Evolutionary conservation across 2,329 filamentous ascomycete genomes (phyloP).

Genomic region (Neofusicoccum parvum): DNA sequence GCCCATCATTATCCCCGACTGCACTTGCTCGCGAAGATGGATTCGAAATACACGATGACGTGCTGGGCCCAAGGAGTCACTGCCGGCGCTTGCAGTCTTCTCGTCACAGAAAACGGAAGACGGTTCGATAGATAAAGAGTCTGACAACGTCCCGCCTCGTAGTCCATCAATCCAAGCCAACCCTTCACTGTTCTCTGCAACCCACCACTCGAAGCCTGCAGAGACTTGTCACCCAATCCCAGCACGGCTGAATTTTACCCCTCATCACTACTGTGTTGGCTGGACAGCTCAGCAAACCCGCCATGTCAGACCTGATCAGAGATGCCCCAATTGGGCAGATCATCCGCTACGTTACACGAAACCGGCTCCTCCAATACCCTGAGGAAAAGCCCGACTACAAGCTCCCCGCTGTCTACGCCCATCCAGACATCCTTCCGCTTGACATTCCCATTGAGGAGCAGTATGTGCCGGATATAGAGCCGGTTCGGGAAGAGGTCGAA

Average conservation of each 20-base stretch:
- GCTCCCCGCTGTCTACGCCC: slow-evolving; percentile 49
- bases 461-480: slow-evolving; percentile 8
- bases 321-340: slow-evolving; percentile 63
- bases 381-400: slow-evolving; percentile 61
- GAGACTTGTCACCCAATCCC: no score
- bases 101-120: background rate
- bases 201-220: background rate
- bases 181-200: background rate
- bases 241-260: no score
- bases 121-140: background rate
- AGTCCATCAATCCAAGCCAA: background rate
- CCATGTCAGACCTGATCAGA: slow-evolving; percentile 49
- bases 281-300: background rate
- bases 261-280: no score
- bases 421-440: slow-evolving; percentile 23
- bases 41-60: slow-evolving; percentile 8
- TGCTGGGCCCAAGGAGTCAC: background rate
- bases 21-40: background rate
- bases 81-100: background rate
- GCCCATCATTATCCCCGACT: background rate
- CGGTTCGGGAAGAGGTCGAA: slow-evolving; percentile 23
- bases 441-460: slow-evolving; percentile 23
- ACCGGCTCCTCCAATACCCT: slow-evolving; percentile 59
- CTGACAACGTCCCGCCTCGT: background rate
- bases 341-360: slow-evolving; percentile 57